Percentiles rank a stretch among this genome's conserved stretches.
These are phyloP conservation scores for Hermanozyma aechmeae DNA, from an alignment of 805 yeast genomes.

Conservation along the genomic window DNA sequence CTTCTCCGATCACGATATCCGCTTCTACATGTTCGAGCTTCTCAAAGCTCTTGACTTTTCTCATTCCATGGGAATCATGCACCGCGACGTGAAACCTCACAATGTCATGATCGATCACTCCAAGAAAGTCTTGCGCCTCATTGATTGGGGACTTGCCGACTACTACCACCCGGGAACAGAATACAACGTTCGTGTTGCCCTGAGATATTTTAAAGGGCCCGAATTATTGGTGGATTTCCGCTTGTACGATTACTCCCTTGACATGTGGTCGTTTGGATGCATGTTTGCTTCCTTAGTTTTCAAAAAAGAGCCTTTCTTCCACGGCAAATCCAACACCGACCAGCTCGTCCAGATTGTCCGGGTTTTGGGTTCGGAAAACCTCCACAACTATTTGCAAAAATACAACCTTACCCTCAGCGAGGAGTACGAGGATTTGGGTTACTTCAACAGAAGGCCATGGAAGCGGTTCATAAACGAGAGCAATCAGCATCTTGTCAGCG, in stretches of 20 bases:
- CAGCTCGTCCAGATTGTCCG: conserved; percentile 85
- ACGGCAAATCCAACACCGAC: conserved; percentile 85
- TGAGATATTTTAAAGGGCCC: conserved; percentile 90
- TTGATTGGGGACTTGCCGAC: conserved; percentile 96
- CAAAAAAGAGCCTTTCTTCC: conserved; percentile 86
- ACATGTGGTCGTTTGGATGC: conserved; percentile 91
- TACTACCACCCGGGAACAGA: conserved; percentile 85
- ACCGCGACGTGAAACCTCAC: conserved; percentile 90
- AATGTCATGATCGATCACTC: conserved; percentile 87
- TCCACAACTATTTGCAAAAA: conserved; percentile 55
- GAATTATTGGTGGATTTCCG: conserved; percentile 79
- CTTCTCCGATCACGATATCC: conserved; percentile 64
- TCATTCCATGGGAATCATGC: conserved; percentile 93
- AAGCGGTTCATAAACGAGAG: conserved; percentile 45
- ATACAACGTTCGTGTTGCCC: conserved; percentile 89
- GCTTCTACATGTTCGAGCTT: conserved; percentile 76
- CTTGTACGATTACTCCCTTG: conserved; percentile 85
- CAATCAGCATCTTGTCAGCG: conserved; percentile 42
- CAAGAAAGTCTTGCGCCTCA: conserved; percentile 52
- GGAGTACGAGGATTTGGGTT: conserved; percentile 73
- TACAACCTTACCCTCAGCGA: conserved; percentile 62
- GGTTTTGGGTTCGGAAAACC: conserved; percentile 76
- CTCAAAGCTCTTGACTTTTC: conserved; percentile 77
- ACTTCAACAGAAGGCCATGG: conserved; percentile 63
- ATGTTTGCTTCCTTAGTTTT: conserved; percentile 86